These are phyloP conservation scores for Lophium mytilinum DNA, from an alignment of 495 filamentous ascomycete genomes.

Conservation along the genomic window DNA sequence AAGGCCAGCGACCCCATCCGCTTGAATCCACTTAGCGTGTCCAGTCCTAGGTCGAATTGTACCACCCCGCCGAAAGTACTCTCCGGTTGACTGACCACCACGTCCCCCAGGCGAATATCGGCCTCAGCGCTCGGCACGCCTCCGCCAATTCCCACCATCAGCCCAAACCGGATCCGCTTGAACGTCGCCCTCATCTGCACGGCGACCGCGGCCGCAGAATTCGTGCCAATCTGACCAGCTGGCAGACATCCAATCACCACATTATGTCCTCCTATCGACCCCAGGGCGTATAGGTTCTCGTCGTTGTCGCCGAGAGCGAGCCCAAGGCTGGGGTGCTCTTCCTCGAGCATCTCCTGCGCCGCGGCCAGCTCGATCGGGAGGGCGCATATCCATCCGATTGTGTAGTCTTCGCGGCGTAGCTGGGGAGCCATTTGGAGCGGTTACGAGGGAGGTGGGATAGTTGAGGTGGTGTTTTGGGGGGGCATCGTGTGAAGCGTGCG, in stretches of 20 bases:
- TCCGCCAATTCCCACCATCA: slow-evolving; percentile 42
- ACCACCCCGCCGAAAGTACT: slow-evolving; percentile 22
- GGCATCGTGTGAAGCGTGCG: too few species aligned
- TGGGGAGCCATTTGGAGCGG: too few species aligned
- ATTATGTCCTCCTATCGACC: slow-evolving; percentile 35
- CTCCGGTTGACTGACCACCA: slow-evolving; percentile 27
- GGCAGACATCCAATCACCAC: slow-evolving; percentile 42
- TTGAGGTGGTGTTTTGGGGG: too few species aligned
- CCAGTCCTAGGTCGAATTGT: slow-evolving; percentile 10
- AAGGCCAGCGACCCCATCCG: background rate
- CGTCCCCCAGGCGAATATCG: slow-evolving; percentile 24
- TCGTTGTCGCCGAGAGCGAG: slow-evolving; percentile 13
- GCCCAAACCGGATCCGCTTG: slow-evolving; percentile 30
- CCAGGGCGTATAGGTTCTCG: slow-evolving; percentile 33
- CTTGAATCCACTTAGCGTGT: background rate
- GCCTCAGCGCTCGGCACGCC: slow-evolving; percentile 27
- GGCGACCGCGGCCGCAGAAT: slow-evolving; percentile 29
- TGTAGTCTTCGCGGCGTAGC: too few species aligned
- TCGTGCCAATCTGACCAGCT: slow-evolving; percentile 26
- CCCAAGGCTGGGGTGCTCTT: too few species aligned
- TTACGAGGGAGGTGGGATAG: too few species aligned
- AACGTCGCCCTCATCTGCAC: slow-evolving; percentile 33
- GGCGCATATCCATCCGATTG: too few species aligned
- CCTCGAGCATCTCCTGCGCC: too few species aligned
- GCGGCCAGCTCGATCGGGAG: too few species aligned